Evolutionary conservation across 2,329 filamentous ascomycete species (phyloP), one percentile per base, ranked within the genome.

Genomic region (Trichoderma aggressivum): DNA sequence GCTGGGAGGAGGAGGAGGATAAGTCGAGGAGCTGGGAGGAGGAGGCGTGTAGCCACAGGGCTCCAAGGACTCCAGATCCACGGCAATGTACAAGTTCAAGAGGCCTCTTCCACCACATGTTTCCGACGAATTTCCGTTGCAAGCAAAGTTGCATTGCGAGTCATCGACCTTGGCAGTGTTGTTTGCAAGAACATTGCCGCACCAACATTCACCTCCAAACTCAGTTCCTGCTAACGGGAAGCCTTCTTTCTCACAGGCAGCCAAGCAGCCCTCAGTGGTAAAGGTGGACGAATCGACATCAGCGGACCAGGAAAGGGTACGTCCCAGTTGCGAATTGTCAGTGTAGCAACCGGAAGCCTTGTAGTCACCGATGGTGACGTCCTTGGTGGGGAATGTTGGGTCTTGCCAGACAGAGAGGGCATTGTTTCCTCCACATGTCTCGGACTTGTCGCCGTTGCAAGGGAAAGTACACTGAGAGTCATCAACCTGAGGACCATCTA

Each of bases 321-420:
- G 83, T 53, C 84, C 82, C 65, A 80, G 73, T 61, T 72, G 73
- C 24, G 80, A 81, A 70, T 81, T 76, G 72, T 87, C 86, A 32
- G 81, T 83, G 75, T 86, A 91, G 81, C 90, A 93, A 70, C 90
- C 90, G n/a, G 86, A 77, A 74, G 88, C 85, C 56, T 82, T 81
- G 83, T 89, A 92, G 59, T 84, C 82, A 67, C 82, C 81, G 58
- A 86, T 81, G 28, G 83, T 84, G 30, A 85, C 78, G 64, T 86
- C 84, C 72, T 80, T 79, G 28, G 81, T 80, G 60, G 81, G 76
- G 74, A 85, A 86, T 34, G 84, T 86, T 5, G 84, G 81, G 63
- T 87, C 85, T 75, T 84, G 79, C 76, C 81, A 87, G 75, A 86
- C 72, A 2, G 85, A 86, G 72, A 88, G 83, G 34, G 78, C 75